phyloP scores from a whole-genome alignment of 192 early-diverging fungal species.

The Coemansia sp. region DNA sequence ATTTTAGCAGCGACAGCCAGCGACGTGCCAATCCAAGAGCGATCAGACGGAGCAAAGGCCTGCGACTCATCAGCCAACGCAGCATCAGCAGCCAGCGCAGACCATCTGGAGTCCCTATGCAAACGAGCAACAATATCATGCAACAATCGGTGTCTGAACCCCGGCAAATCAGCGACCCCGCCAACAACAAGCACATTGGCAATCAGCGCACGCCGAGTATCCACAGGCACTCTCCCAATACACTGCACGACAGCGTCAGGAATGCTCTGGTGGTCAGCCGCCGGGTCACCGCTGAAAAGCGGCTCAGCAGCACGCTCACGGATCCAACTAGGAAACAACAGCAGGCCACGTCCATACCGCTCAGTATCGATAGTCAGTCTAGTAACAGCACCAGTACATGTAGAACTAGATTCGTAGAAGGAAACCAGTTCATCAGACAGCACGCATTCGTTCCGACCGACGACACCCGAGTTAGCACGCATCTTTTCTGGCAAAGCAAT shows the following conservation, averaged over 20 bases:
- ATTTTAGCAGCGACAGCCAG: conserved; percentile 76
- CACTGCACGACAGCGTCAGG: conserved; percentile 60
- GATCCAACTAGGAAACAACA: conserved; percentile 82
- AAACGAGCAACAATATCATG: conserved; percentile 64
- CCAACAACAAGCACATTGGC: conserved; percentile 73
- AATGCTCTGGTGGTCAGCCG: conserved; percentile 63
- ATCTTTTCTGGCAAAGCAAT: neutral
- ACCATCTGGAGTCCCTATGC: conserved; percentile 57
- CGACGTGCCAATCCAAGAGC: conserved; percentile 84
- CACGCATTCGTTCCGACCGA: neutral
- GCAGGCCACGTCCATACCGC: conserved; percentile 55
- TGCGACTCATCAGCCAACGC: conserved; percentile 58
- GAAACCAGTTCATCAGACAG: conserved; percentile 9
- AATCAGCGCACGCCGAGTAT: conserved; percentile 70
- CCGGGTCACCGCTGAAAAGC: conserved; percentile 74
- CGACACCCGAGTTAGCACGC: neutral
- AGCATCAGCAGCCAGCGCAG: conserved; percentile 55
- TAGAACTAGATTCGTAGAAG: conserved; percentile 27
- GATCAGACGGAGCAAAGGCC: conserved; percentile 67
- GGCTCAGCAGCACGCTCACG: conserved; percentile 80
- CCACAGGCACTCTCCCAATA: conserved; percentile 64
- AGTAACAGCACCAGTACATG: neutral
- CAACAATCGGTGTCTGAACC: conserved; percentile 64
- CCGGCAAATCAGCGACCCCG: conserved; percentile 75
- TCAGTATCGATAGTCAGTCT: conserved; percentile 10